These are phyloP conservation scores for Boletus smithii DNA, from an alignment of 1,284 basidiomycete species.

Conservation along the genomic window DNA sequence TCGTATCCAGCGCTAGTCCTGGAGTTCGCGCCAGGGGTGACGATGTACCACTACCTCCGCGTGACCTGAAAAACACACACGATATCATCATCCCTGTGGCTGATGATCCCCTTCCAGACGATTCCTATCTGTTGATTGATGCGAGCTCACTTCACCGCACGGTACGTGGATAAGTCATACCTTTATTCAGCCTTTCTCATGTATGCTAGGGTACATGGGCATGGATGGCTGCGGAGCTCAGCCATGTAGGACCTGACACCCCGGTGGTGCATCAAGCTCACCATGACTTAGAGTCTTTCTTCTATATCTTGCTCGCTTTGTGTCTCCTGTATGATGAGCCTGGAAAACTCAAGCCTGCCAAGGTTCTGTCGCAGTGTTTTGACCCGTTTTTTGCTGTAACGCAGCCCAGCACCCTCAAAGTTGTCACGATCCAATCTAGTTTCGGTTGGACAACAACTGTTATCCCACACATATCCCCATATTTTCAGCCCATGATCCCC, in stretches of 20 bases:
- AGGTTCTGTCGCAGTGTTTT: too few relatives aligned
- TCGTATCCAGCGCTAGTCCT: not conserved
- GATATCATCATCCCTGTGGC: not conserved
- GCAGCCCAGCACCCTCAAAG: too few relatives aligned
- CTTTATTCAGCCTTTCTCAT: not conserved
- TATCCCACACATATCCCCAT: too few relatives aligned
- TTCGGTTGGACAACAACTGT: too few relatives aligned
- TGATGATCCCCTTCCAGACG: not conserved
- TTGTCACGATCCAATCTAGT: too few relatives aligned
- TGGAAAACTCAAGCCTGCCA: not conserved
- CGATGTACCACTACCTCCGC: not conserved
- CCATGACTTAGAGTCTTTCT: slow-evolving; percentile 13
- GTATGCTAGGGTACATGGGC: slow-evolving; percentile 6
- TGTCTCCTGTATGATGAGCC: slow-evolving; percentile 8
- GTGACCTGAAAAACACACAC: not conserved
- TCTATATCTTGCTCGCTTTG: slow-evolving; percentile 7
- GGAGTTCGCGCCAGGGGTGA: not conserved
- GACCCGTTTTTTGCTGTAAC: too few relatives aligned
- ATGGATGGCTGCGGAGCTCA: slow-evolving; percentile 14
- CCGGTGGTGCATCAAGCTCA: not conserved
- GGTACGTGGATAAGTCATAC: not conserved
- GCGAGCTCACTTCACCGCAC: slow-evolving; percentile 1
- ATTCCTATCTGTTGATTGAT: not conserved
- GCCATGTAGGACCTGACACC: not conserved
- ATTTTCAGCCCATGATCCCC: too few relatives aligned